Evolutionary conservation across 169 alveolate genomes (phyloP).

Genomic region (Miamiensis avidus): DNA sequence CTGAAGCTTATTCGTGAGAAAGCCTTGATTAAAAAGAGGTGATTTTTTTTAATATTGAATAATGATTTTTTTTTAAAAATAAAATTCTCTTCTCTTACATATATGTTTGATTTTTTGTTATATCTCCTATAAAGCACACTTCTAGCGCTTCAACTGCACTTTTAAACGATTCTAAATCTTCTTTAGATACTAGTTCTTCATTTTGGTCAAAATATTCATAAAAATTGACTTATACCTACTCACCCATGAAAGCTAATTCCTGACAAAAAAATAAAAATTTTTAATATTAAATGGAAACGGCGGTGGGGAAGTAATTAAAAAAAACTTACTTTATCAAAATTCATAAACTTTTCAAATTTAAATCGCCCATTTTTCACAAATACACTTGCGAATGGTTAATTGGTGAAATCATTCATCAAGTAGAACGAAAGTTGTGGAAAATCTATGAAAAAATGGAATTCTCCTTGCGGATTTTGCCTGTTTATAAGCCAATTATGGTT

Average conservation of each 20-base stretch:
- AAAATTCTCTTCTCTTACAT: background rate
- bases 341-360: background rate
- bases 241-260: background rate
- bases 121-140: background rate
- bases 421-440: background rate
- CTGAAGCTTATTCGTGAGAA: background rate
- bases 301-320: no score
- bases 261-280: no score
- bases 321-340: background rate
- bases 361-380: background rate
- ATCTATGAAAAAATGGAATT: background rate
- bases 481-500: background rate
- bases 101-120: background rate
- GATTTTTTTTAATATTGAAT: background rate
- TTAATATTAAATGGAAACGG: no score
- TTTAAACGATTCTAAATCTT: background rate
- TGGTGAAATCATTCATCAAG: background rate
- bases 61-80: no score
- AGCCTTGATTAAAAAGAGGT: no score
- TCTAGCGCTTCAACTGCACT: background rate
- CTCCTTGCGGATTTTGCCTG: background rate
- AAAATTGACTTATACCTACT: no score
- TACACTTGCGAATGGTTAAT: background rate
- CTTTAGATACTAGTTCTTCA: background rate
- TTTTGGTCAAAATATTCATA: background rate